Evolutionary conservation across 805 yeast genomes (phyloP), one percentile per base, ranked within the genome.

Genomic region (Torulaspora microellipsoides): DNA sequence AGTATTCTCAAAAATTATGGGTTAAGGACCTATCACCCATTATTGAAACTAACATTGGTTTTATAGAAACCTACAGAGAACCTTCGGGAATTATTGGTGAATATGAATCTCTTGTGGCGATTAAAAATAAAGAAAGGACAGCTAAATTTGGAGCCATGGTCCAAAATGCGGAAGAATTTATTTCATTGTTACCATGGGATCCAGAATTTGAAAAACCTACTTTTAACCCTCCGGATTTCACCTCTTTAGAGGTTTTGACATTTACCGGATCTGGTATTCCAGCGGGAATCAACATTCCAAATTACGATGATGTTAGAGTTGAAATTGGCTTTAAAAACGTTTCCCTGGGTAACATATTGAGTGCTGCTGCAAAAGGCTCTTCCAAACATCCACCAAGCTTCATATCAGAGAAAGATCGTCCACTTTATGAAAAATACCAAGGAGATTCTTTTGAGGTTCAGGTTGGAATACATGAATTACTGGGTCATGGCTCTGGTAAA

Each of bases 401-500:
- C 59, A 68, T 88, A 43, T 58, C 65, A 32, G 75, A 73, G 3
- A 62, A 66, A 10, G 75, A 80, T 43, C 76, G 73, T 47, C 81
- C 70, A 9, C 58, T 80, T 34, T 87, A 76, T 68, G 77, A 81
- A 48, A 77, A 82, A 60, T 83, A 83, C 70, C 75, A 87, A 58
- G 83, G 78, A 36, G 90, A 84, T 37, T 83, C 95, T 0, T 88
- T 88, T 62, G 96, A 88, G 65, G 93, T 88, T 34, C 95, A 88
- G 67, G 96, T 88, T 39, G 96, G 96, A 43, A 83, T 88, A 55
- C 96, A 88, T 66, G 96, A 88, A 66, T 71, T 88, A 51, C 73
- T 88, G 49, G 96, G 96, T 12, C 96, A 88, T 60, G 96, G 96
- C 32, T 78, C 93, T 4, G 96, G 96, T 39, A 88, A 87, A 65